Evolutionary conservation across 805 yeast genomes (phyloP).

Genomic region (Dipodascus geniculatus): DNA sequence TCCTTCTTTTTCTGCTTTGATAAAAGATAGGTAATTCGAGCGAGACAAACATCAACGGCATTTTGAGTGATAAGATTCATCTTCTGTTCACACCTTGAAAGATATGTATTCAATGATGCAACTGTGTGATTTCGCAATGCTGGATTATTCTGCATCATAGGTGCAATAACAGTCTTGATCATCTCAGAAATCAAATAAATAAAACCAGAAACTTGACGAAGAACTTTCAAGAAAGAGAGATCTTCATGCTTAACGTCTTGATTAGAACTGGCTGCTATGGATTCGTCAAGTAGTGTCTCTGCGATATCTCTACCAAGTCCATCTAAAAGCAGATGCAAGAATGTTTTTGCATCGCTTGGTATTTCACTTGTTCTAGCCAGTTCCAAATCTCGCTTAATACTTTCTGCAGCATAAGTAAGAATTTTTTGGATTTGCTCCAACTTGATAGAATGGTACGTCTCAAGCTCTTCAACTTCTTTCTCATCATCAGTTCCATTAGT

Average conservation of each 20-base stretch:
- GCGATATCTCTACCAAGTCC: conserved; percentile 67
- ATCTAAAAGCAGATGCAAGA: conserved; percentile 53
- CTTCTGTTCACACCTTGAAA: conserved; percentile 50
- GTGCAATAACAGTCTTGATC: conserved; percentile 62
- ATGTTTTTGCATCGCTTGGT: conserved; percentile 49
- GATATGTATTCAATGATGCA: conserved; percentile 47
- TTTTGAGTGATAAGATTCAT: conserved; percentile 54
- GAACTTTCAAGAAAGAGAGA: conserved; percentile 37
- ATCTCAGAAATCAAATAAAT: conserved; percentile 57
- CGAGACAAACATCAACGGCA: conserved; percentile 40
- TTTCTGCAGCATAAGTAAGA: conserved; percentile 61
- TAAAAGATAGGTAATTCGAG: conserved; percentile 38
- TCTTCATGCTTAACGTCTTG: conserved; percentile 23
- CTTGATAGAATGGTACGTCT: conserved; percentile 16
- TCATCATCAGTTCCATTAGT: conserved; percentile 4
- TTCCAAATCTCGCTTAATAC: conserved; percentile 67
- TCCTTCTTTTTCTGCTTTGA: conserved; percentile 69
- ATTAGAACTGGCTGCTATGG: conserved; percentile 30
- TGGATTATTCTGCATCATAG: conserved; percentile 54
- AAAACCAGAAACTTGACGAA: conserved; percentile 46
- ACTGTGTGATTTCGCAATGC: conserved; percentile 46
- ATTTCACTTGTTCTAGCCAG: conserved; percentile 43
- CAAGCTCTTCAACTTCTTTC: conserved; percentile 12
- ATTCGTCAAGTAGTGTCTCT: conserved; percentile 61
- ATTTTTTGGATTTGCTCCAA: conserved; percentile 47